Percentiles rank a stretch among this genome's conserved stretches.
phyloP scores from a whole-genome alignment of 106 monocot species.

The Dendrobium catenatum region DNA sequence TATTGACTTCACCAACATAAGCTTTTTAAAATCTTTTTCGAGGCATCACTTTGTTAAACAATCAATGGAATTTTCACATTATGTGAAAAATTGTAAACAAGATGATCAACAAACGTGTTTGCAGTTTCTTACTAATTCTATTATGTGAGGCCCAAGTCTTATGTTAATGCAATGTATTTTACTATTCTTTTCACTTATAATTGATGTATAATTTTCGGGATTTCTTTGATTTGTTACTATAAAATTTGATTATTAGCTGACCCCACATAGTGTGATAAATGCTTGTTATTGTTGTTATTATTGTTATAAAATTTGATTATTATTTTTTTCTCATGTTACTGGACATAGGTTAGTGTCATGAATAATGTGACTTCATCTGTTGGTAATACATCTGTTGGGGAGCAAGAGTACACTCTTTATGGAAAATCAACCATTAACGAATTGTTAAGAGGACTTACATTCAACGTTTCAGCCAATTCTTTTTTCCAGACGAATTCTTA shows the following conservation, averaged over 20 bases:
- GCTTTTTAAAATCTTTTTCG: neutral
- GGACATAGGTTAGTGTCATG: conserved; percentile 70
- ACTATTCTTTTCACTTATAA: neutral
- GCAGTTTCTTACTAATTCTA: neutral
- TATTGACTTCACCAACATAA: neutral
- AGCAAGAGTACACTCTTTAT: conserved; percentile 72
- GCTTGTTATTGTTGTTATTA: too few relatives aligned
- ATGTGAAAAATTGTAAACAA: neutral
- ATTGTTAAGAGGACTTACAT: conserved; percentile 74
- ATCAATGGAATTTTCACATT: neutral
- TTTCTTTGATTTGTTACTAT: neutral
- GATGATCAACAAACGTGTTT: neutral
- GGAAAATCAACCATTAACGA: conserved; percentile 89
- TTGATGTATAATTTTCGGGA: neutral
- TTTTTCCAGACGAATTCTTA: conserved; percentile 95
- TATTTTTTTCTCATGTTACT: conserved; percentile 5
- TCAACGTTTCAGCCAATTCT: conserved; percentile 94
- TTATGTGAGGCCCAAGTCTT: neutral
- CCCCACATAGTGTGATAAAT: too few relatives aligned
- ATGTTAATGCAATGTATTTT: neutral
- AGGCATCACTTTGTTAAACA: neutral
- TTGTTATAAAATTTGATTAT: neutral
- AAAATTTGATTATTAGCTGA: neutral
- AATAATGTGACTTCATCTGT: conserved; percentile 95
- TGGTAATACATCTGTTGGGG: conserved; percentile 89